These are phyloP conservation scores for Cladosporium velox DNA, from an alignment of 2,329 filamentous ascomycete genomes.

Conservation along the genomic window DNA sequence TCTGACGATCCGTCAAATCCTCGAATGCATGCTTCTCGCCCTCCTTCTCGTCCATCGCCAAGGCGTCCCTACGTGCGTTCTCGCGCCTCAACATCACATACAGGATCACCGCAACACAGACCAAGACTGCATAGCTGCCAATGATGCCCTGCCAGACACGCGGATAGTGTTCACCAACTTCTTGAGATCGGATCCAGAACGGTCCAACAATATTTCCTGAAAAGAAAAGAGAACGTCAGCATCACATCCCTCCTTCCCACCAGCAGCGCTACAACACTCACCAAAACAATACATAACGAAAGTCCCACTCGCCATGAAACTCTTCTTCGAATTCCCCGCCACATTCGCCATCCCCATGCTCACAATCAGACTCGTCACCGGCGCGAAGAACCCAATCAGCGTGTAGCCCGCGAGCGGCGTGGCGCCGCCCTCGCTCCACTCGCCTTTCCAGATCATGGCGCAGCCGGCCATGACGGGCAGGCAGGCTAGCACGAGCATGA, in stretches of 20 bases:
- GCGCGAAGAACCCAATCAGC: constrained; percentile 72
- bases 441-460: constrained; percentile 70
- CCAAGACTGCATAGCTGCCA: constrained; percentile 13
- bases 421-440: constrained; percentile 64
- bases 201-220: constrained; percentile 17
- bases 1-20: constrained; percentile 68
- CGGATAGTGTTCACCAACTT: constrained; percentile 17
- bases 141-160: constrained; percentile 20
- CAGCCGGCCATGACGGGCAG: constrained; percentile 75
- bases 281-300: constrained; percentile 49
- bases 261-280: neutral
- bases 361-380: constrained; percentile 65
- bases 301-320: constrained; percentile 70
- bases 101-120: constrained; percentile 8
- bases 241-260: no score
- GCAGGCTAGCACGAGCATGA: constrained; percentile 66
- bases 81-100: constrained; percentile 12
- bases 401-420: constrained; percentile 71
- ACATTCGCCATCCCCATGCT: constrained; percentile 66
- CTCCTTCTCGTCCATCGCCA: constrained; percentile 17
- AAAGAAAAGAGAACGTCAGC: neutral
- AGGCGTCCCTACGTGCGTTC: constrained; percentile 3
- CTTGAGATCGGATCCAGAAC: constrained; percentile 14
- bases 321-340: constrained; percentile 76
- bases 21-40: constrained; percentile 64